A percentile compares a stretch with the other conserved stretches of the same genome.
These are phyloP conservation scores for Eucalyptus coolabah DNA, from an alignment of 345 rosid species.

Conservation along the genomic window DNA sequence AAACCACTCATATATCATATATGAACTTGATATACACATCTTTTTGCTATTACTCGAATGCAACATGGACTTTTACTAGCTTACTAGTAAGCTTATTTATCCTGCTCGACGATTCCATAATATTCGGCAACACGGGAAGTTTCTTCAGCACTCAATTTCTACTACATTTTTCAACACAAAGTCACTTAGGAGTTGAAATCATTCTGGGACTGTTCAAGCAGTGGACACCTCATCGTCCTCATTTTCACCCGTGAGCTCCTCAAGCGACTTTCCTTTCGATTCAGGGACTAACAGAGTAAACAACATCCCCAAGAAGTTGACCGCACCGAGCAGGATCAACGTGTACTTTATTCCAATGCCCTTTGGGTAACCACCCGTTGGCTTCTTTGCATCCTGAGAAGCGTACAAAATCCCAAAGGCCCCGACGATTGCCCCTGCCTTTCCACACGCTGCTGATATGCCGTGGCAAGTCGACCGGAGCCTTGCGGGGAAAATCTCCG, in stretches of 20 bases:
- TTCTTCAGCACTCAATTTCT: not conserved
- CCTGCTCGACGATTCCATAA: not conserved
- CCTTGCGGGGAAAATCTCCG: slow-evolving; percentile 53
- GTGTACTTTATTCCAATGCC: slow-evolving; percentile 34
- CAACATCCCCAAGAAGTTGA: slow-evolving; percentile 33
- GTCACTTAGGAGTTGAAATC: not conserved
- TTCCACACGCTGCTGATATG: slow-evolving; percentile 48
- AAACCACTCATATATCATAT: not conserved
- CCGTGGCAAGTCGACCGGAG: slow-evolving; percentile 60
- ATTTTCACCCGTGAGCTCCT: slow-evolving; percentile 48
- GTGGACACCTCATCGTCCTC: slow-evolving; percentile 1
- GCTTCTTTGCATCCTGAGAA: not conserved
- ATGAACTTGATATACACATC: not conserved
- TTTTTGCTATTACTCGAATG: not conserved
- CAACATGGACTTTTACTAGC: not conserved
- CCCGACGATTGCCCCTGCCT: slow-evolving; percentile 47
- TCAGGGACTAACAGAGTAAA: slow-evolving; percentile 54
- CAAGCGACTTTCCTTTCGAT: slow-evolving; percentile 42
- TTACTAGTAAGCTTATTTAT: not conserved
- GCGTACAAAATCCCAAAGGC: slow-evolving; percentile 46
- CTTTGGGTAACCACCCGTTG: slow-evolving; percentile 31
- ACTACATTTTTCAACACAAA: not conserved
- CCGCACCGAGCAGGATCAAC: slow-evolving; percentile 21
- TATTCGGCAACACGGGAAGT: not conserved
- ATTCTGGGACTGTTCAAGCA: not conserved